phyloP scores from a whole-genome alignment of 225 moss, liverwort and hornwort genomes.

The Takakia lepidozioides region DNA sequence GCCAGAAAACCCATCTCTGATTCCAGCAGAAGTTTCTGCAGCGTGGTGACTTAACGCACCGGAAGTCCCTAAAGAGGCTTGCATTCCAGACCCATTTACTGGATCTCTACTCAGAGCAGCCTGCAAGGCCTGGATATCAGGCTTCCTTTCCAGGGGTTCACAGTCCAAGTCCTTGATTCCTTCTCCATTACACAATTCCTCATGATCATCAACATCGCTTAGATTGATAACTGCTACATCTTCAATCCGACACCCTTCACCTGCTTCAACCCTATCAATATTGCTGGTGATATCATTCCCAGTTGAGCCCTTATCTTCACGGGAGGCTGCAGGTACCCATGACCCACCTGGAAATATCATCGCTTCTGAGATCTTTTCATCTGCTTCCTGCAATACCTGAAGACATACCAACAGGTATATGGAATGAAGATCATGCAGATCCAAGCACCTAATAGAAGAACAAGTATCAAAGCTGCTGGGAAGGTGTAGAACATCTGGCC shows the following conservation, averaged over 20 bases:
- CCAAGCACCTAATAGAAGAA: slow-evolving; percentile 12
- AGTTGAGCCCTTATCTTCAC: slow-evolving; percentile 16
- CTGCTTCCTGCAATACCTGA: slow-evolving; percentile 73
- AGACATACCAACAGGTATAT: no score
- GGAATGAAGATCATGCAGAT: no score
- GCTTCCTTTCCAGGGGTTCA: slow-evolving; percentile 31
- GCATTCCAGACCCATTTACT: no score
- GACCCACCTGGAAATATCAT: slow-evolving; percentile 69
- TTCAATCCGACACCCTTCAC: slow-evolving; percentile 6
- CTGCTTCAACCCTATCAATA: slow-evolving; percentile 13
- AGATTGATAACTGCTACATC: slow-evolving; percentile 27
- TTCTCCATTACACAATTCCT: slow-evolving; percentile 9
- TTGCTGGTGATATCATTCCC: slow-evolving; percentile 13
- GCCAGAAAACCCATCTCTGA: slow-evolving; percentile 5
- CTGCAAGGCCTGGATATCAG: slow-evolving; percentile 27
- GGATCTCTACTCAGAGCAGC: slow-evolving; percentile 3
- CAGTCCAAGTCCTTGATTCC: slow-evolving; percentile 7
- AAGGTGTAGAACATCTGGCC: no score
- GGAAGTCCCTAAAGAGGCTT: no score
- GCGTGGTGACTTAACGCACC: no score
- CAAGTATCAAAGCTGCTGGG: no score
- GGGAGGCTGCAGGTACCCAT: slow-evolving; percentile 35
- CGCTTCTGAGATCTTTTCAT: slow-evolving; percentile 57
- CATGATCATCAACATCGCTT: slow-evolving; percentile 35
- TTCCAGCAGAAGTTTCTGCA: no score